Base-by-base conservation (phyloP, 352 stramenopile genomes). In the Pythium rhizo-oryzae region DNA sequence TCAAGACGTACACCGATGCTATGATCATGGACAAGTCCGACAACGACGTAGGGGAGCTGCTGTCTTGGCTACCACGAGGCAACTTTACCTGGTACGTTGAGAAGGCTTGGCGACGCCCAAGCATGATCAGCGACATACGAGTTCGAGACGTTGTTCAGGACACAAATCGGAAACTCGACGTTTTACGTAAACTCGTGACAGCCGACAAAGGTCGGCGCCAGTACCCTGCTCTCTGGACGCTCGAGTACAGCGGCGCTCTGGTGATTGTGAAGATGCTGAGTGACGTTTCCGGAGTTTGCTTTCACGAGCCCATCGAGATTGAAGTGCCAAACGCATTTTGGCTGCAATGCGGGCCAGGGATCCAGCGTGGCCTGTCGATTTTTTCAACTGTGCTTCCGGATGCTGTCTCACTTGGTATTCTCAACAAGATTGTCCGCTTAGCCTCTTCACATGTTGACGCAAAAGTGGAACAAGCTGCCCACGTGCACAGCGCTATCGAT, bases 251-350 rank as follows among this genome's bases (percentile, higher is more conserved):
- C 8, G 19, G 16, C 8, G 24, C 19, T 2, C 5, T 12, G 28
- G 16, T 66, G 8, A 37, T 23, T 19, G 1, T 66, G 8, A 3
- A 30, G 28, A 66, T 66, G 28, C 59, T 66, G 28, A 66, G 59
- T 23, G 59, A 66, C 25, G 16, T 66, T 5, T 66, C 59, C 0
- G 59, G 59, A 2, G 8, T 25, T 21, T 66, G 59, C 23, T 66
- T 59, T 18, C 59, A 66, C 23, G 21, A 49, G 11, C 59, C 59
- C 6, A 66, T 66, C 30, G 15, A 35, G 33, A 66, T 66, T 2
- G 8, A 25, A 18, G 46, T 58, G 18, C 24, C 59, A 11, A 2
- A 13, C 8, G 0, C 18, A 19, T 66, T 57, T 19, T 37, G 54
- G 30, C 19, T 35, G 4, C 55, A 46, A 15, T 23, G 58, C 23